These are phyloP conservation scores for Leccinum imitatum DNA, from an alignment of 768 basidiomycete genomes.

Conservation along the genomic window DNA sequence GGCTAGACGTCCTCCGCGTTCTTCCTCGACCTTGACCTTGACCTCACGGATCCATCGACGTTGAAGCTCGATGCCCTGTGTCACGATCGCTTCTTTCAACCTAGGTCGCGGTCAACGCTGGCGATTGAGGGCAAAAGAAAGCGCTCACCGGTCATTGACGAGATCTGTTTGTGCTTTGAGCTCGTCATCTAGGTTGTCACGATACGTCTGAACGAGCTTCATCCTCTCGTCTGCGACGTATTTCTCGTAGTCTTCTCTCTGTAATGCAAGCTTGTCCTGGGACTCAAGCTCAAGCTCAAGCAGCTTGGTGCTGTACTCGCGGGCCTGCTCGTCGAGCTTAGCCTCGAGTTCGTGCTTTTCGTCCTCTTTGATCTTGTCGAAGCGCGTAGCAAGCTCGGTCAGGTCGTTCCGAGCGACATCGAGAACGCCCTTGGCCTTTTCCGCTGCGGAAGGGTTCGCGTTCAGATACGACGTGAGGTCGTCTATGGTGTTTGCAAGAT, in stretches of 20 bases:
- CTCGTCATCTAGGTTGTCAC: constrained; percentile 83
- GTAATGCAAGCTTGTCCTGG: constrained; percentile 79
- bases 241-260: constrained; percentile 83
- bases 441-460: constrained; percentile 63
- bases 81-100: constrained; percentile 90
- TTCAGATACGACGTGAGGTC: constrained; percentile 82
- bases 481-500: constrained; percentile 92
- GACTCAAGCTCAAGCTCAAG: constrained; percentile 83
- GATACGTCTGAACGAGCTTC: constrained; percentile 73
- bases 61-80: constrained; percentile 97
- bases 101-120: constrained; percentile 38
- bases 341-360: constrained; percentile 68
- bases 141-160: constrained; percentile 85
- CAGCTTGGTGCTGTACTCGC: constrained; percentile 79
- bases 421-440: constrained; percentile 72
- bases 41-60: constrained; percentile 91
- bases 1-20: constrained; percentile 91
- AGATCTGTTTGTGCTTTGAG: constrained; percentile 85
- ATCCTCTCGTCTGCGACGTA: constrained; percentile 77
- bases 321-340: constrained; percentile 76
- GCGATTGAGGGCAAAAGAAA: not conserved
- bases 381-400: constrained; percentile 68
- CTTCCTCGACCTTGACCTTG: constrained; percentile 93
- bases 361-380: constrained; percentile 77
- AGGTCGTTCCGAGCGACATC: constrained; percentile 82